phyloP scores from a whole-genome alignment of 768 basidiomycete species.

The Kwoniella heveanensis region DNA sequence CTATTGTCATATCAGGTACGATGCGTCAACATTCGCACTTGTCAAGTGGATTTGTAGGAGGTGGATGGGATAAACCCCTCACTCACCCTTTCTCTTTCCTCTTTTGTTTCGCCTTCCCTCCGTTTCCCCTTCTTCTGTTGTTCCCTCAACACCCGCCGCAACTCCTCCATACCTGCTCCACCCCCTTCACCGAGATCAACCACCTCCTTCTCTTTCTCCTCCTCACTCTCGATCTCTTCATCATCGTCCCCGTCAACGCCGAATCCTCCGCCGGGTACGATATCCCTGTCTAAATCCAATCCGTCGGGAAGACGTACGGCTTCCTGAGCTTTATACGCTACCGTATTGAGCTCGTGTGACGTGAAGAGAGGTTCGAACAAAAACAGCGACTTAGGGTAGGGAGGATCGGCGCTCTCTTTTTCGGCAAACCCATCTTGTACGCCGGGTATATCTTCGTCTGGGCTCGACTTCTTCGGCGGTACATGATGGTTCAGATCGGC shows the following conservation, averaged over 20 bases:
- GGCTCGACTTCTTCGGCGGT: constrained; percentile 17
- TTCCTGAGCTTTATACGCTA: constrained; percentile 76
- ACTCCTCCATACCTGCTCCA: constrained; percentile 48
- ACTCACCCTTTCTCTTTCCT: constrained; percentile 66
- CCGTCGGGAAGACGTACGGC: constrained; percentile 80
- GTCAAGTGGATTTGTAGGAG: no score
- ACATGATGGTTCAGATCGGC: constrained; percentile 43
- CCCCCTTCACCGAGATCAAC: constrained; percentile 54
- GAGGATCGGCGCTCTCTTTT: constrained; percentile 54
- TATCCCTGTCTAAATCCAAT: constrained; percentile 81
- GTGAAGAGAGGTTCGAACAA: constrained; percentile 79
- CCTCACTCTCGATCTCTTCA: constrained; percentile 31
- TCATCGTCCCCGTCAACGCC: constrained; percentile 23
- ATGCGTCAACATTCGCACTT: background rate
- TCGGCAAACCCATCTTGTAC: constrained; percentile 56
- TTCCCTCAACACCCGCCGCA: constrained; percentile 48
- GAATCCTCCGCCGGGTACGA: constrained; percentile 63
- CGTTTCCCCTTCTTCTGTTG: constrained; percentile 55
- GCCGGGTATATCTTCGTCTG: constrained; percentile 29
- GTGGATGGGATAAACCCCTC: no score
- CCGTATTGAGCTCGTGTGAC: constrained; percentile 79
- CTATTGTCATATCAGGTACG: constrained; percentile 57
- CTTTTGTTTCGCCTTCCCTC: constrained; percentile 50
- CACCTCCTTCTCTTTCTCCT: constrained; percentile 44
- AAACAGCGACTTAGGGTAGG: constrained; percentile 85